Conservation (phyloP, 2,329 filamentous ascomycete genomes). For the Ampelomyces quisqualis region DNA sequence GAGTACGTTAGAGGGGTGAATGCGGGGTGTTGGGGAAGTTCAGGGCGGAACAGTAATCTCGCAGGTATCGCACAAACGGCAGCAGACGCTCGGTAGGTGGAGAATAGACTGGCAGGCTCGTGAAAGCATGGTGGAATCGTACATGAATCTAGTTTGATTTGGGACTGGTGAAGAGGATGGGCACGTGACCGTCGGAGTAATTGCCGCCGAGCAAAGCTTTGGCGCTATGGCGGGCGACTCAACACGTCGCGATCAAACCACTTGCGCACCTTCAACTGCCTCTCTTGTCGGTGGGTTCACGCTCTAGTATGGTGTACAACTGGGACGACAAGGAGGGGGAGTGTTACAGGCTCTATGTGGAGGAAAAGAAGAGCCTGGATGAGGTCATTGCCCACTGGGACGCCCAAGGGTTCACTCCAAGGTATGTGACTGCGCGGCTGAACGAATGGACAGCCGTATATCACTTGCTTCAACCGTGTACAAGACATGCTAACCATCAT, state of each 20-base stretch:
- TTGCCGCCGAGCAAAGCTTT: slow-evolving; percentile 20
- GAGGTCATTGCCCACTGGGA: slow-evolving; percentile 71
- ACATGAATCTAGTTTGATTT: background rate
- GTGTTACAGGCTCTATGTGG: slow-evolving; percentile 72
- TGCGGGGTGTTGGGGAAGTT: slow-evolving; percentile 6
- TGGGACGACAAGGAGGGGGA: slow-evolving; percentile 67
- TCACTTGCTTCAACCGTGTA: background rate
- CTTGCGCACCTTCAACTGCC: slow-evolving; percentile 17
- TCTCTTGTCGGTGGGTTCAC: background rate
- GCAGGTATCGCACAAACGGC: too few species aligned
- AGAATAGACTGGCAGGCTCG: background rate
- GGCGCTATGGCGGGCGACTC: slow-evolving; percentile 24
- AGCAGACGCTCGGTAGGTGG: too few species aligned
- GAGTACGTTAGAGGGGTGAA: slow-evolving; percentile 3
- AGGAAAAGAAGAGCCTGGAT: slow-evolving; percentile 69
- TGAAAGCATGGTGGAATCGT: background rate
- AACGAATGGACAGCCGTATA: slow-evolving; percentile 27
- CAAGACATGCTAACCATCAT: slow-evolving; percentile 12
- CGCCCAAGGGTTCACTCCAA: slow-evolving; percentile 66
- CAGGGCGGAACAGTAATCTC: background rate
- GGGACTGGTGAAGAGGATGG: slow-evolving; percentile 1
- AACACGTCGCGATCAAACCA: slow-evolving; percentile 12
- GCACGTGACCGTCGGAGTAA: slow-evolving; percentile 21
- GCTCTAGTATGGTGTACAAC: slow-evolving; percentile 51
- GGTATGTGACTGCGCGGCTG: slow-evolving; percentile 50